Conservation (phyloP, 1,139 yeast species). For the Hansenula lynferdii region DNA sequence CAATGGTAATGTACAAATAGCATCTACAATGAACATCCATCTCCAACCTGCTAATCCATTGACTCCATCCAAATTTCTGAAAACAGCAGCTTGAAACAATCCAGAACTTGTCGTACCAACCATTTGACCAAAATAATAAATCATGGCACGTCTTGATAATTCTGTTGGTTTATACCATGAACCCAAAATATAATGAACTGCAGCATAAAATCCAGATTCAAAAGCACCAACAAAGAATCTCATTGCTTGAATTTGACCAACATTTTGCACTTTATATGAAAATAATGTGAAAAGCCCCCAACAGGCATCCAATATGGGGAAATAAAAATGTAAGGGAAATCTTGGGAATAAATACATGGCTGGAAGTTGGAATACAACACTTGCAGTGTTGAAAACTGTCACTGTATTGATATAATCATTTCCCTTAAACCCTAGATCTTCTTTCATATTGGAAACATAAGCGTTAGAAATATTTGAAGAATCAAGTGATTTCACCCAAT, state of each 20-base stretch:
- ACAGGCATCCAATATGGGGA: conserved; percentile 34
- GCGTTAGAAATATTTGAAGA: conserved; percentile 54
- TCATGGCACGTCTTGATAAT: conserved; percentile 53
- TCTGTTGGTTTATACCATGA: conserved; percentile 58
- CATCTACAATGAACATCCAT: conserved; percentile 71
- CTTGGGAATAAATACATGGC: conserved; percentile 28
- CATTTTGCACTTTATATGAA: conserved; percentile 34
- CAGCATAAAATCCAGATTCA: conserved; percentile 56
- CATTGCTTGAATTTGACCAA: conserved; percentile 39
- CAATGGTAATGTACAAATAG: conserved; percentile 52
- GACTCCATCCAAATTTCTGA: conserved; percentile 41
- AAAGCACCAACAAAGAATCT: conserved; percentile 56
- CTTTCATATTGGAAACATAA: conserved; percentile 57
- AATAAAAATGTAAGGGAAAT: conserved; percentile 32
- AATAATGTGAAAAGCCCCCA: conserved; percentile 57
- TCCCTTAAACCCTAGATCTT: conserved; percentile 53
- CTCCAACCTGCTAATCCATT: conserved; percentile 49
- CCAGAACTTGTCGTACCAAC: conserved; percentile 61
- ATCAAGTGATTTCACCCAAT: conserved; percentile 71
- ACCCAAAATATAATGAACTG: conserved; percentile 53
- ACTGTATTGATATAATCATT: conserved; percentile 60
- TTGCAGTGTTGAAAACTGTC: conserved; percentile 54
- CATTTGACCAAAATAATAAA: conserved; percentile 54
- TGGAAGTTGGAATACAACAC: not conserved
- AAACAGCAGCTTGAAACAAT: conserved; percentile 55